Evolutionary conservation across 148 eudicot genomes (phyloP).

Genomic region (Persicaria tinctoria): DNA sequence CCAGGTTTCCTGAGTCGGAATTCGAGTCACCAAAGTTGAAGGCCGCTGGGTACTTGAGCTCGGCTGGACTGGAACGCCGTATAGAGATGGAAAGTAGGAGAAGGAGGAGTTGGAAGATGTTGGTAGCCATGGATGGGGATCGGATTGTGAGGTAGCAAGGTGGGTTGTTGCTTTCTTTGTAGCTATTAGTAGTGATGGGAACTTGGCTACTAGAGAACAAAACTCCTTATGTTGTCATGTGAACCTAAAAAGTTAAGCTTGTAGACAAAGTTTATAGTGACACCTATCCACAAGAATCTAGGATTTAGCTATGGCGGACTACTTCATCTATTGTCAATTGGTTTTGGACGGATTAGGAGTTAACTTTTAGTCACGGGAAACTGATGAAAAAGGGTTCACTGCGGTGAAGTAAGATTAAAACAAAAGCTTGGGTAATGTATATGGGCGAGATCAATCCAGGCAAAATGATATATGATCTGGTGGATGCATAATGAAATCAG

Average conservation of each 20-base stretch:
- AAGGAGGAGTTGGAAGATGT: not conserved
- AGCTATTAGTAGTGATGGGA: not conserved
- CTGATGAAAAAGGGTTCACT: not conserved
- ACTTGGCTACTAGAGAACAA: conserved; percentile 11
- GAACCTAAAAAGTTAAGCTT: not conserved
- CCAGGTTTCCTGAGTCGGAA: conserved; percentile 69
- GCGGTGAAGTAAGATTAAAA: not conserved
- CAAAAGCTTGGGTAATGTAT: not conserved
- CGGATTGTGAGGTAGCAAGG: not conserved
- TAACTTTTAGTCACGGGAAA: not conserved
- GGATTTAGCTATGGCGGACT: not conserved
- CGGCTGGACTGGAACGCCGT: conserved; percentile 29
- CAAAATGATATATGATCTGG: not conserved
- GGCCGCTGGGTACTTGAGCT: conserved; percentile 71
- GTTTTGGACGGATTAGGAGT: too few species aligned
- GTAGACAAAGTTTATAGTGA: not conserved
- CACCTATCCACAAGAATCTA: not conserved
- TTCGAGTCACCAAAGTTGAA: conserved; percentile 93
- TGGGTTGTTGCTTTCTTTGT: conserved; percentile 1
- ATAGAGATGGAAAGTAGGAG: not conserved
- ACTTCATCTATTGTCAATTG: too few species aligned
- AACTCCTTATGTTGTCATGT: not conserved
- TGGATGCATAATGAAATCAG: not conserved
- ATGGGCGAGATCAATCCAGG: not conserved
- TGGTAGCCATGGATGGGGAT: conserved; percentile 13